These are phyloP conservation scores for Sclerotinia trifoliorum DNA, from an alignment of 2,329 filamentous ascomycete genomes.

Conservation along the genomic window DNA sequence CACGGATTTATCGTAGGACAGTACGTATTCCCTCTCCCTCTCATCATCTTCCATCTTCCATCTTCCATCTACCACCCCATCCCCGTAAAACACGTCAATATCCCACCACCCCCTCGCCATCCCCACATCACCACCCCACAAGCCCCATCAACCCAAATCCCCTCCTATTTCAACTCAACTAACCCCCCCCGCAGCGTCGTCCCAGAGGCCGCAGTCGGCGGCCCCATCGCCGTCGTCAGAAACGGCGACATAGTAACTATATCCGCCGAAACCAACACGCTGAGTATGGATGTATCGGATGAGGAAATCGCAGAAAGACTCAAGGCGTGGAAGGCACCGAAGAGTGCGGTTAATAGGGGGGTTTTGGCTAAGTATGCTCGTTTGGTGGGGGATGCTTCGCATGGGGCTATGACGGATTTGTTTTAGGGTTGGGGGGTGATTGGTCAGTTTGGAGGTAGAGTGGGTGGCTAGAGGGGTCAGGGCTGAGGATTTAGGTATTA, in stretches of 20 bases:
- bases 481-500: no score
- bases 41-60: no score
- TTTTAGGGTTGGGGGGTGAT: conserved; percentile 45
- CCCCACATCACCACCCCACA: no score
- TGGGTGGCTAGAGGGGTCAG: not conserved
- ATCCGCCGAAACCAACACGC: conserved; percentile 71
- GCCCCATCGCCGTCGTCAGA: conserved; percentile 78
- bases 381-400: conserved; percentile 86
- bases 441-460: no score
- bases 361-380: conserved; percentile 86
- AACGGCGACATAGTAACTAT: conserved; percentile 85
- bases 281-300: conserved; percentile 65
- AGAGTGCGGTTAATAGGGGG: conserved; percentile 73
- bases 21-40: not conserved
- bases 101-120: no score
- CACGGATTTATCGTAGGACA: conserved; percentile 87
- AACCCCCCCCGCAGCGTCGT: conserved; percentile 52
- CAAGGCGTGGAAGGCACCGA: conserved; percentile 68
- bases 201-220: conserved; percentile 85
- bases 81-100: not conserved
- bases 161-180: not conserved
- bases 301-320: conserved; percentile 67
- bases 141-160: fast-evolving
- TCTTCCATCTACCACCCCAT: no score
- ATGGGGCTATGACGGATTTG: conserved; percentile 84